Conservation (phyloP, 129 eudicot genomes). For the Pseudognaphalium luteoalbum region DNA sequence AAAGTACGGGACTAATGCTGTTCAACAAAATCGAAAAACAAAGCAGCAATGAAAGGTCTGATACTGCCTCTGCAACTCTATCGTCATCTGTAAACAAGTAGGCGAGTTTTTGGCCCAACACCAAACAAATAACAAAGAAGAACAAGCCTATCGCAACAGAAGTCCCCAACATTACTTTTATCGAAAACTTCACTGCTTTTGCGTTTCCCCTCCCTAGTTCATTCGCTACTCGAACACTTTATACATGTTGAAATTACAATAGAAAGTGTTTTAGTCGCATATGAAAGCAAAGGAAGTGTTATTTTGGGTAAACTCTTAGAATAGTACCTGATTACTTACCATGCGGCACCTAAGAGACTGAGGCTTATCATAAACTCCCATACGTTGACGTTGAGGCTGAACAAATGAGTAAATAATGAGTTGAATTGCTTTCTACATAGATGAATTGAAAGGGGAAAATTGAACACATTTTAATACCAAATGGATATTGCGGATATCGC, state of each 20-base stretch:
- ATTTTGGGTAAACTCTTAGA: not conserved
- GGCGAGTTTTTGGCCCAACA: constrained; percentile 53
- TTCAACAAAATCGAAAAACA: constrained; percentile 64
- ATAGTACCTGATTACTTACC: constrained; percentile 38
- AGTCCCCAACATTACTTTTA: constrained; percentile 61
- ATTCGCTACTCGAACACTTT: constrained; percentile 82
- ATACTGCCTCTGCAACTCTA: constrained; percentile 52
- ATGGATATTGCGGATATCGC: constrained; percentile 74
- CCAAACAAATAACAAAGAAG: constrained; percentile 57
- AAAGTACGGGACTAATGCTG: constrained; percentile 51
- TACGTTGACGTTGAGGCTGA: constrained; percentile 54
- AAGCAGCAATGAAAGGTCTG: constrained; percentile 58
- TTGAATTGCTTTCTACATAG: not conserved
- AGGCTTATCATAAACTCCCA: constrained; percentile 69
- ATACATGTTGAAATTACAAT: constrained; percentile 20
- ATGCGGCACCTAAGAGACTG: constrained; percentile 71
- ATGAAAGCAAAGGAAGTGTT: not conserved
- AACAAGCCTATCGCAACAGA: constrained; percentile 55
- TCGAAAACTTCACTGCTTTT: constrained; percentile 67
- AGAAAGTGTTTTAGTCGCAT: constrained; percentile 11
- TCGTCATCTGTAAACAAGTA: constrained; percentile 60
- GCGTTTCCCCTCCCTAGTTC: constrained; percentile 86
- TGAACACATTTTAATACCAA: constrained; percentile 40
- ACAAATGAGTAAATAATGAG: constrained; percentile 1
- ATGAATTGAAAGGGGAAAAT: not conserved